phyloP scores from a whole-genome alignment of 1,139 yeast genomes.

The Candida gigantensis region DNA sequence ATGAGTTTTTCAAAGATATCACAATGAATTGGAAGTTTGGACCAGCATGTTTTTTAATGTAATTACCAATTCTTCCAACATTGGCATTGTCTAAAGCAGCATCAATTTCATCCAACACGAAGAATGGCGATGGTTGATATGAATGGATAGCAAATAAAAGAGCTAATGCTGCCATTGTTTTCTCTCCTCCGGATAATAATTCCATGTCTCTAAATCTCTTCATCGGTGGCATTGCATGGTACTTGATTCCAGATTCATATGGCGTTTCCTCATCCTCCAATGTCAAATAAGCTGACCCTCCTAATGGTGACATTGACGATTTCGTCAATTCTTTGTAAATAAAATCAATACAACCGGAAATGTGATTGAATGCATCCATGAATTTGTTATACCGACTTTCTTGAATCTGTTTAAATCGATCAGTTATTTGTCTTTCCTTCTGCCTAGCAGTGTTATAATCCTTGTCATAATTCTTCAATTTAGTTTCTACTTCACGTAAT shows the following conservation, averaged over 20 bases:
- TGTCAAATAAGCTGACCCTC: conserved; percentile 90
- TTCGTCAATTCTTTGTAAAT: conserved; percentile 89
- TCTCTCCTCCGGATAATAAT: conserved; percentile 92
- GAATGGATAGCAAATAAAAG: conserved; percentile 88
- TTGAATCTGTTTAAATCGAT: conserved; percentile 62
- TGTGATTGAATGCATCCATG: conserved; percentile 74
- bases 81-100: conserved; percentile 94
- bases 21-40: conserved; percentile 89
- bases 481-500: conserved; percentile 65
- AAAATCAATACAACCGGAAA: conserved; percentile 68
- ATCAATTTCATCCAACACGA: conserved; percentile 94
- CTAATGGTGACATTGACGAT: conserved; percentile 66
- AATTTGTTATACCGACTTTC: conserved; percentile 61
- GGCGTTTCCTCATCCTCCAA: conserved; percentile 92
- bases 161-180: conserved; percentile 94
- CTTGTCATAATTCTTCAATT: conserved; percentile 59
- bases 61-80: conserved; percentile 81
- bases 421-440: conserved; percentile 56
- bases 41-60: conserved; percentile 75
- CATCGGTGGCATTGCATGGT: conserved; percentile 96
- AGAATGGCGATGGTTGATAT: conserved; percentile 91
- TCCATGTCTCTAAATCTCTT: conserved; percentile 94
- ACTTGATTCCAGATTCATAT: conserved; percentile 76
- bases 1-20: conserved; percentile 82
- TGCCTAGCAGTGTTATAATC: conserved; percentile 68